phyloP scores from a whole-genome alignment of 768 basidiomycete genomes.

The Strobilomyces confusus region DNA sequence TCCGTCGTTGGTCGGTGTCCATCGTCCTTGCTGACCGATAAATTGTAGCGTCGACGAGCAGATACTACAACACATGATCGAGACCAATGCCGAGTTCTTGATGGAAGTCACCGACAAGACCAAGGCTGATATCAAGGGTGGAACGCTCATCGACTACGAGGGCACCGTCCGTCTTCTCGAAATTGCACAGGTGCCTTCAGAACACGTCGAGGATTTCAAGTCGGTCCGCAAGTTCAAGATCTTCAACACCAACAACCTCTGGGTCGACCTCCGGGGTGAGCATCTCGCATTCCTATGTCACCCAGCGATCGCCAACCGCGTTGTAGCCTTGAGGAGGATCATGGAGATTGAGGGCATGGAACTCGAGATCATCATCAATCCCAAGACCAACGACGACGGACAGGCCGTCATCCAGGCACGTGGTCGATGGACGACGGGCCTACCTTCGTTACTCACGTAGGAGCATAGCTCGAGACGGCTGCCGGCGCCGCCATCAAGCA shows the following conservation, averaged over 20 bases:
- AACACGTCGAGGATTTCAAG: conserved; percentile 74
- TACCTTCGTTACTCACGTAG: not conserved
- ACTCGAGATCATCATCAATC: conserved; percentile 79
- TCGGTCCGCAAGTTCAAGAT: conserved; percentile 76
- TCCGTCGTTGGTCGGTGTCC: not conserved
- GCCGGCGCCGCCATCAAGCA: conserved; percentile 75
- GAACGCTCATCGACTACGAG: conserved; percentile 67
- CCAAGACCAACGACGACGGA: conserved; percentile 65
- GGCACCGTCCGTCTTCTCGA: conserved; percentile 67
- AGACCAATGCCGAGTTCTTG: conserved; percentile 60
- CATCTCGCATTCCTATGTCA: not conserved
- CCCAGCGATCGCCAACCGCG: conserved; percentile 1
- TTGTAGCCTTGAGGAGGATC: conserved; percentile 63
- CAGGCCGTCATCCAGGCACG: conserved; percentile 61
- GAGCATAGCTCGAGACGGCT: conserved; percentile 60
- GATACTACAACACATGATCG: conserved; percentile 65
- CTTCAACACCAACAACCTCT: conserved; percentile 72
- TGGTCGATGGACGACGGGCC: not conserved
- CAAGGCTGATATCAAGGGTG: conserved; percentile 76
- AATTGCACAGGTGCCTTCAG: conserved; percentile 70
- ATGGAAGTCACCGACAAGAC: conserved; percentile 84
- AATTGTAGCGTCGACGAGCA: conserved; percentile 56
- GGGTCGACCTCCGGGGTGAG: conserved; percentile 48
- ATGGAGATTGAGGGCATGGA: conserved; percentile 66
- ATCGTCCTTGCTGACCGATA: conserved; percentile 1